phyloP scores from a whole-genome alignment of 176 grass and related monocot genomes.

The Aegilops longissima region DNA sequence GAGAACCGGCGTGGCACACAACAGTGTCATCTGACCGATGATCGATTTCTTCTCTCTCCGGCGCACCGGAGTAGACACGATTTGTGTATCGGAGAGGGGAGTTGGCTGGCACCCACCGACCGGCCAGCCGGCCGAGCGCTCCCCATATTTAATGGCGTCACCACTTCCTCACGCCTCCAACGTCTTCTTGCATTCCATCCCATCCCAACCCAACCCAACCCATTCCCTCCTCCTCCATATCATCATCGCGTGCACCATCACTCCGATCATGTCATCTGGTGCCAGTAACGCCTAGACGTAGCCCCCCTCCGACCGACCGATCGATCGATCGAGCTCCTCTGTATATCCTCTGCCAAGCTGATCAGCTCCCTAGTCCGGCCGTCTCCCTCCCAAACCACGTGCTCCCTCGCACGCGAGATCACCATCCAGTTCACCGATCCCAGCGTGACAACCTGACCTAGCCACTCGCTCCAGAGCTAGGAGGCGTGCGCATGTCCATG shows the following conservation, averaged over 20 bases:
- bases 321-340: not conserved
- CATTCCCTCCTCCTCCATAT: constrained; percentile 11
- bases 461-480: not conserved
- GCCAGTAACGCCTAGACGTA: not conserved
- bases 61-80: not conserved
- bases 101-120: not conserved
- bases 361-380: not conserved
- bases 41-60: not conserved
- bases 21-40: not conserved
- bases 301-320: not conserved
- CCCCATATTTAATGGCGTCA: constrained; percentile 78
- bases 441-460: not conserved
- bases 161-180: constrained; percentile 55
- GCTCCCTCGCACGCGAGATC: not conserved
- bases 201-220: not conserved
- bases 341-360: not conserved
- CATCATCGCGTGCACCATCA: not conserved
- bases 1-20: constrained; percentile 30
- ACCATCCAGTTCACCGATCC: not conserved
- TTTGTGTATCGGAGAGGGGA: not conserved
- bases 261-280: constrained; percentile 19
- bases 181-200: constrained; percentile 52
- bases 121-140: constrained; percentile 49
- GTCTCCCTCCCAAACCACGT: constrained; percentile 4
- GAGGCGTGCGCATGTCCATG: not conserved